Conservation (phyloP, 2,329 filamentous ascomycete species). For the Epichloe scottii region DNA sequence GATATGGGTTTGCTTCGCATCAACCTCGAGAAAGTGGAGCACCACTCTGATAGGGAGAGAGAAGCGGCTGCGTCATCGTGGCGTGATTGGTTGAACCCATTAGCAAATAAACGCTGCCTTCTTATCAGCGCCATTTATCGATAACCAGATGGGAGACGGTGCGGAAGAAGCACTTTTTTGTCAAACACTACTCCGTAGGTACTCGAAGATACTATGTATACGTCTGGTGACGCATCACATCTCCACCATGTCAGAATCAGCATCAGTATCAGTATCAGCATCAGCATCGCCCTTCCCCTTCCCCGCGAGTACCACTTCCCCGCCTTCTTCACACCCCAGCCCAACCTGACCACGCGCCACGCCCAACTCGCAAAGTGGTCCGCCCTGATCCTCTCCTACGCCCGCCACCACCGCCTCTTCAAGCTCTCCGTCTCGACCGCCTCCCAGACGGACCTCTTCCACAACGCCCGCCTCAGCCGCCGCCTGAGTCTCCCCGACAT, state of each 20-base stretch:
- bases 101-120: not conserved
- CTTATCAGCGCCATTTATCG: not conserved
- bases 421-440: conserved; percentile 53
- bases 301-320: conserved; percentile 61
- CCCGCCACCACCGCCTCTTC: conserved; percentile 64
- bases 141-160: not conserved
- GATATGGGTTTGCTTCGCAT: no score
- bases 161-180: no score
- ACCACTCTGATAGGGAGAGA: no score
- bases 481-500: conserved; percentile 38
- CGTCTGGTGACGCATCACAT: not conserved
- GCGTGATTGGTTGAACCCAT: not conserved
- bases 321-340: conserved; percentile 74
- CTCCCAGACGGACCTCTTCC: conserved; percentile 42
- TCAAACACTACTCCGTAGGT: no score
- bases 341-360: conserved; percentile 59
- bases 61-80: not conserved
- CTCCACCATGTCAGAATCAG: not conserved
- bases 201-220: no score
- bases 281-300: conserved; percentile 21
- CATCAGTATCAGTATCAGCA: not conserved
- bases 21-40: no score
- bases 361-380: conserved; percentile 78
- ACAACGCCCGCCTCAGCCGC: conserved; percentile 41
- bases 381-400: conserved; percentile 73